These are phyloP conservation scores for Vaccinium darrowii DNA, from an alignment of 148 eudicot species.

Conservation along the genomic window DNA sequence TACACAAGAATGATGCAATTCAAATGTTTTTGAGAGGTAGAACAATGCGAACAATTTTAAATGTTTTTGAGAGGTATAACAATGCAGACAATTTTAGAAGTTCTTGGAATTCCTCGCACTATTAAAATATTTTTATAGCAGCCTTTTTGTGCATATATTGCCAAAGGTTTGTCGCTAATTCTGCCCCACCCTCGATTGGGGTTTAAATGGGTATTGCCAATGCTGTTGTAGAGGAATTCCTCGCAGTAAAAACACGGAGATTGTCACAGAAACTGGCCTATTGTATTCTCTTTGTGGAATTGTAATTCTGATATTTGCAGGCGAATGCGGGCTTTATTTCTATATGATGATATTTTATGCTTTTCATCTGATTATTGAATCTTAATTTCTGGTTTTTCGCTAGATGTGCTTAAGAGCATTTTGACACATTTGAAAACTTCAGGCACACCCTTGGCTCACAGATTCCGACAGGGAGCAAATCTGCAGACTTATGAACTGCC, in stretches of 20 bases:
- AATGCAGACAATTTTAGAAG: background rate
- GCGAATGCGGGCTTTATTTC: background rate
- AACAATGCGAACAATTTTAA: background rate
- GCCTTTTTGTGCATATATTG: too few relatives aligned
- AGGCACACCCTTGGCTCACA: slow-evolving; percentile 75
- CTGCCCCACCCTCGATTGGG: too few relatives aligned
- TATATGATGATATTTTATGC: too few relatives aligned
- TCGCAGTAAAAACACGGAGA: background rate
- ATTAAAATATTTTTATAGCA: too few relatives aligned
- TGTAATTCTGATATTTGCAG: background rate
- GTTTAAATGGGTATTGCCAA: too few relatives aligned
- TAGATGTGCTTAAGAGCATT: background rate
- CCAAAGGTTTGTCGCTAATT: too few relatives aligned
- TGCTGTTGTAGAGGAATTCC: background rate
- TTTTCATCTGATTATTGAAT: background rate
- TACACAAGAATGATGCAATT: background rate
- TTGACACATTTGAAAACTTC: slow-evolving; percentile 12
- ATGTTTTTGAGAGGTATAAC: background rate
- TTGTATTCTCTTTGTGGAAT: background rate
- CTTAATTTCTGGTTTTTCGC: background rate
- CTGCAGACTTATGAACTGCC: slow-evolving; percentile 71
- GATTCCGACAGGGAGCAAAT: slow-evolving; percentile 72
- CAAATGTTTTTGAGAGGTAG: background rate
- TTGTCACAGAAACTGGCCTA: background rate
- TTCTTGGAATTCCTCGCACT: background rate